phyloP scores from a whole-genome alignment of 192 early-diverging fungal species.

The Umbelopsis sp. region DNA sequence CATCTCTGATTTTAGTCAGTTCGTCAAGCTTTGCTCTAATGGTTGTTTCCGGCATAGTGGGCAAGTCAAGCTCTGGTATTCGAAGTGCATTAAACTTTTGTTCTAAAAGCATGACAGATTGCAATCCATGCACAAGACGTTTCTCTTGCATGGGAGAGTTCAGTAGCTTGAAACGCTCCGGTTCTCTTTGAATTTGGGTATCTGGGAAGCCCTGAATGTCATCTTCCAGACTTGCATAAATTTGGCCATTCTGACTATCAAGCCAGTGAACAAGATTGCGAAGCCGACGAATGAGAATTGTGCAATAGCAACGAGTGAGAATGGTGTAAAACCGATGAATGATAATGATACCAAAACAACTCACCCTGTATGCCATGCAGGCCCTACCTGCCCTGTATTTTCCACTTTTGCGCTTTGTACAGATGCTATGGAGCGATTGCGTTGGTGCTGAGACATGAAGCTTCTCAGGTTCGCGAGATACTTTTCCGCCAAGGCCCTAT shows the following conservation, averaged over 20 bases:
- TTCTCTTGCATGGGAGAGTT: conserved; percentile 33
- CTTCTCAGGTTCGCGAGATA: conserved; percentile 45
- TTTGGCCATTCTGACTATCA: conserved; percentile 2
- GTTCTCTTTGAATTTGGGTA: conserved; percentile 13
- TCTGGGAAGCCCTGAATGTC: not conserved
- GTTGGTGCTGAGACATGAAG: conserved; percentile 42
- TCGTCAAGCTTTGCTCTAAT: conserved; percentile 51
- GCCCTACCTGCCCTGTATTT: conserved; percentile 28
- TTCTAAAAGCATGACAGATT: conserved; percentile 56
- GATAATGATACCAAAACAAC: too few species aligned
- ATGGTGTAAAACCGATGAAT: too few species aligned
- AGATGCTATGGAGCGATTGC: conserved; percentile 38
- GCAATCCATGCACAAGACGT: conserved; percentile 54
- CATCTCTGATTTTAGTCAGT: conserved; percentile 59
- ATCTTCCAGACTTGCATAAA: conserved; percentile 2
- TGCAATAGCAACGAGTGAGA: too few species aligned
- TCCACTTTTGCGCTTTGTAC: conserved; percentile 40
- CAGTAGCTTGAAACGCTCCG: conserved; percentile 30
- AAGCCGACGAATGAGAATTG: too few species aligned
- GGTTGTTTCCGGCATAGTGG: conserved; percentile 54
- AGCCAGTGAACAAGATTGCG: too few species aligned
- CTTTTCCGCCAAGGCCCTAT: conserved; percentile 42
- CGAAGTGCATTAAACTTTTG: conserved; percentile 52
- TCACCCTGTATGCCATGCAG: not conserved
- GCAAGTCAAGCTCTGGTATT: conserved; percentile 62